Percentiles rank a stretch among this genome's conserved stretches.
Conservation (phyloP, 306 rosid species). For the Pachyrhizus erosus region DNA sequence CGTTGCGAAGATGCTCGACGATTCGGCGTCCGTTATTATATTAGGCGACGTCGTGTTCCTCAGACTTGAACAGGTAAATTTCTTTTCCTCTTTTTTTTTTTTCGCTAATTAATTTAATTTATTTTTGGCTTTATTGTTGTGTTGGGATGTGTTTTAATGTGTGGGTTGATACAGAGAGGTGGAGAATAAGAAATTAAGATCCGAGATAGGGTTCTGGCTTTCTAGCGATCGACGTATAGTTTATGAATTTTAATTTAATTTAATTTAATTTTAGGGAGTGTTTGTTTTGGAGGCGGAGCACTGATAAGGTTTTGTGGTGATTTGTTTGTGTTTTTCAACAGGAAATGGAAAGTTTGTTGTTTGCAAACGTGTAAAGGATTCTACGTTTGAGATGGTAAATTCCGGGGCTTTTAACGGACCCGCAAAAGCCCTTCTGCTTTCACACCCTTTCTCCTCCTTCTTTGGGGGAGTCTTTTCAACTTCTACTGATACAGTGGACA, state of each 20-base stretch:
- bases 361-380: conserved; percentile 63
- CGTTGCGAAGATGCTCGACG: conserved; percentile 71
- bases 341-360: conserved; percentile 74
- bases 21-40: conserved; percentile 69
- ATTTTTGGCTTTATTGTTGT: background rate
- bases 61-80: conserved; percentile 78
- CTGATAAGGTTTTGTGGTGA: conserved; percentile 63
- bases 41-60: conserved; percentile 73
- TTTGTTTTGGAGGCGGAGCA: conserved; percentile 47
- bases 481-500: background rate
- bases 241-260: background rate
- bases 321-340: conserved; percentile 47
- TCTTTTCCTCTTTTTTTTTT: background rate
- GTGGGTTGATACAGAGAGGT: conserved; percentile 51
- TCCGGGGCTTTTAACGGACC: conserved; percentile 47
- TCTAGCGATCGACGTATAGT: conserved; percentile 26
- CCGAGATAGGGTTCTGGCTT: conserved; percentile 37
- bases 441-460: background rate
- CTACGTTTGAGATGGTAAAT: conserved; percentile 66
- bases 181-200: conserved; percentile 44
- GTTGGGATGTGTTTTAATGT: conserved; percentile 39
- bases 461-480: background rate
- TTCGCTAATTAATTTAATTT: background rate
- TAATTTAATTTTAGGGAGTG: background rate
- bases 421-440: conserved; percentile 51